These are phyloP conservation scores for Drechslerella dactyloides DNA, from an alignment of 2,329 filamentous ascomycete genomes.

Conservation along the genomic window DNA sequence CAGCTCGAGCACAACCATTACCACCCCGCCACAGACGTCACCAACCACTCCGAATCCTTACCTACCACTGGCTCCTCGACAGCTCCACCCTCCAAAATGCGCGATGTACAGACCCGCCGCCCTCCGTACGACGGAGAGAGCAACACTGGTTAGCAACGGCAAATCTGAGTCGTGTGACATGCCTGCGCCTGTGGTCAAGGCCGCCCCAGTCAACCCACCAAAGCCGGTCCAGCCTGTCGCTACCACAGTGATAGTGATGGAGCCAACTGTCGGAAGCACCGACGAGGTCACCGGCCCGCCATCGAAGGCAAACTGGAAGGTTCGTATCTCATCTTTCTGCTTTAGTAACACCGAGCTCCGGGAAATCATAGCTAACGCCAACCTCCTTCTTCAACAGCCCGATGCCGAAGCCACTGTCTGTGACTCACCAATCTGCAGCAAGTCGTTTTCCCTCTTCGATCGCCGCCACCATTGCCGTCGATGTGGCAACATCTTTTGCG, in stretches of 20 bases:
- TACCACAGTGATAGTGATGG: conserved; percentile 32
- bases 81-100: conserved; percentile 55
- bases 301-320: conserved; percentile 55
- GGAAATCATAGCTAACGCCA: neutral
- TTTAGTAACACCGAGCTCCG: neutral
- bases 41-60: conserved; percentile 45
- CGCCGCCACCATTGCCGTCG: conserved; percentile 55
- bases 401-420: conserved; percentile 54
- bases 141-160: conserved; percentile 40
- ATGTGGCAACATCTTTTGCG: conserved; percentile 55
- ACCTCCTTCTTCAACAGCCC: conserved; percentile 41
- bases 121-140: conserved; percentile 54
- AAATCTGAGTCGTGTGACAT: conserved; percentile 32
- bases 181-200: conserved; percentile 19
- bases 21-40: conserved; percentile 38
- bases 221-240: conserved; percentile 19
- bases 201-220: conserved; percentile 24
- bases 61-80: conserved; percentile 51
- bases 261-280: conserved; percentile 34
- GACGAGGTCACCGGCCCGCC: conserved; percentile 54
- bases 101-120: conserved; percentile 55
- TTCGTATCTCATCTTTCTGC: conserved; percentile 19
- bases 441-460: conserved; percentile 53
- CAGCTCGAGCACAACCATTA: conserved; percentile 38
- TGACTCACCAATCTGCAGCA: conserved; percentile 53